Evolutionary conservation across 306 rosid genomes (phyloP).

Genomic region (Hylodesmum podocarpum): DNA sequence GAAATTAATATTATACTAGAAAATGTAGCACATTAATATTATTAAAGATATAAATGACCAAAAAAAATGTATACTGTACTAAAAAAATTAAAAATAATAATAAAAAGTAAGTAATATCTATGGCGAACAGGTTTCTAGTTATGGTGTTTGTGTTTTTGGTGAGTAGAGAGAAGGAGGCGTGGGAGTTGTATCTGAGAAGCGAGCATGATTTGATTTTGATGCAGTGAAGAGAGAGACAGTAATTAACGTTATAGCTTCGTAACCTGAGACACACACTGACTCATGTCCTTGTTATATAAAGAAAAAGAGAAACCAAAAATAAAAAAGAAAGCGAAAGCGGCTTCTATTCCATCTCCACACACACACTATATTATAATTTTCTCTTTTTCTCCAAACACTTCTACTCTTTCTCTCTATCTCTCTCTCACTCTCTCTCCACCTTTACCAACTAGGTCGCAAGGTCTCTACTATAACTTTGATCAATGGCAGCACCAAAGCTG

Average conservation of each 20-base stretch:
- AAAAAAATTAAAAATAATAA: too few relatives aligned
- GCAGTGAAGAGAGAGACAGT: not conserved
- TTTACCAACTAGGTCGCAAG: constrained; percentile 52
- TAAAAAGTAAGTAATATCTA: too few relatives aligned
- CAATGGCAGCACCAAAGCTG: constrained; percentile 49
- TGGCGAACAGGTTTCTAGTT: too few relatives aligned
- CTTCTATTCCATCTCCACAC: not conserved
- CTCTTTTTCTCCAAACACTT: constrained; percentile 15
- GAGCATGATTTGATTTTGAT: not conserved
- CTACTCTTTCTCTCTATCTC: not conserved
- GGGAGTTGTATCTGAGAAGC: not conserved
- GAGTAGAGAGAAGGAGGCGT: not conserved
- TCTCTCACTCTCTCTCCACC: constrained; percentile 38
- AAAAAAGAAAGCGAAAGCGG: constrained; percentile 37
- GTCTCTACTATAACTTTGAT: constrained; percentile 39
- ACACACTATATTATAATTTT: constrained; percentile 16
- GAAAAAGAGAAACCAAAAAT: constrained; percentile 14
- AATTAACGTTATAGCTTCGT: constrained; percentile 9
- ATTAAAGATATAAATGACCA: too few relatives aligned
- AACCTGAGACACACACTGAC: not conserved
- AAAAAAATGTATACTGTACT: too few relatives aligned
- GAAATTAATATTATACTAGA: too few relatives aligned
- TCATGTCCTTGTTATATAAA: not conserved
- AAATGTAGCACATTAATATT: too few relatives aligned
- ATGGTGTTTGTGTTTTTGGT: too few relatives aligned